Base-by-base conservation (phyloP, 257 asterid genomes). In the Plantago ovata region DNA sequence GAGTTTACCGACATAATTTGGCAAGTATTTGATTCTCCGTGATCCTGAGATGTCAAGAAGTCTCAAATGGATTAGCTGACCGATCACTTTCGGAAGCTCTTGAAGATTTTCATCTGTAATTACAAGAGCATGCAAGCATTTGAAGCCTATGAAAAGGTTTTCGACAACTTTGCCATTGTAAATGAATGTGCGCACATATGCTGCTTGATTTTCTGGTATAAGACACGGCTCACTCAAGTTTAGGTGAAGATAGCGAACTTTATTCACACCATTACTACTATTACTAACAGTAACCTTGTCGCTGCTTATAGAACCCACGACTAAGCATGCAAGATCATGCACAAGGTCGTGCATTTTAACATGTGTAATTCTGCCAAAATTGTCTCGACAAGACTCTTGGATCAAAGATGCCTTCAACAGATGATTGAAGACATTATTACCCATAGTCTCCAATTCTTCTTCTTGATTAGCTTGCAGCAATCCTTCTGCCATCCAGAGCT, bases 291-390 rank as follows among this genome's bases (percentile, higher is more conserved):
- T n/a, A n/a, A n/a, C n/a, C n/a, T n/a, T n/a, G n/a, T n/a, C n/a
- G n/a, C n/a, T n/a, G n/a, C n/a, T n/a, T n/a, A n/a, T n/a, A n/a
- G n/a, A n/a, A n/a, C n/a, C n/a, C n/a, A n/a, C n/a, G n/a, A n/a
- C n/a, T n/a, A n/a, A n/a, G n/a, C n/a, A n/a, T n/a, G n/a, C n/a
- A n/a, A n/a, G n/a, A n/a, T n/a, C n/a, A n/a, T n/a, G n/a, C n/a
- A n/a, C n/a, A n/a, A n/a, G n/a, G n/a, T n/a, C n/a, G 13, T 69
- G 79, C 79, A 72, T 73, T 24, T 20, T 43, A 52, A 67, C 61
- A 36, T 24, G 19, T 62, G 24, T 47, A 10, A 65, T 64, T 38
- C 63, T 23, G 14, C 58, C 62, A 13, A 28, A 49, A 11, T 0
- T 3, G 6, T 14, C 49, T 43, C 49, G n/a, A 6, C 73, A 38